These are phyloP conservation scores for Knoxia roxburghii DNA, from an alignment of 257 asterid genomes.

Conservation along the genomic window DNA sequence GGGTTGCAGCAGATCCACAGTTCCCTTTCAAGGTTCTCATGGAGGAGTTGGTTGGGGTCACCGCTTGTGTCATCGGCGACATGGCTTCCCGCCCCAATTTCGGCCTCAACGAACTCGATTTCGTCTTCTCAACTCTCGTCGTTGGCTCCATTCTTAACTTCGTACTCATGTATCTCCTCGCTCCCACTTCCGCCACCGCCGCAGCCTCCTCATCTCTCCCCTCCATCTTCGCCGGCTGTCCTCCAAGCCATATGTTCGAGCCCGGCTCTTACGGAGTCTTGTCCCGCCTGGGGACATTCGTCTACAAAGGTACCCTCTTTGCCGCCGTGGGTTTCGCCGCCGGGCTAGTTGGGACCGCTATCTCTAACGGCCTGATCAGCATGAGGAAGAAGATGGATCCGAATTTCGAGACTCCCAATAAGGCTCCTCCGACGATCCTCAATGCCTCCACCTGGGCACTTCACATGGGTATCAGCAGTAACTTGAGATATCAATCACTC, in stretches of 20 bases:
- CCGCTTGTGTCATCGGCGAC: constrained; percentile 78
- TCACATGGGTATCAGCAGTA: constrained; percentile 88
- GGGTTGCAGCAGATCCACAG: constrained; percentile 89
- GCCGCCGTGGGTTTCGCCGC: constrained; percentile 83
- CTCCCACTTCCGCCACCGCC: constrained; percentile 62
- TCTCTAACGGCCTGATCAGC: constrained; percentile 72
- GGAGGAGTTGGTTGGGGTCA: constrained; percentile 92
- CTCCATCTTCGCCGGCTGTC: constrained; percentile 58
- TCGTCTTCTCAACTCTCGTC: constrained; percentile 81
- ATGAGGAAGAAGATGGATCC: constrained; percentile 87
- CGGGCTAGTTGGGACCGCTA: constrained; percentile 77
- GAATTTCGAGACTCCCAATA: constrained; percentile 72
- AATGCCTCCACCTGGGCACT: constrained; percentile 83
- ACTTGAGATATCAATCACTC: constrained; percentile 76
- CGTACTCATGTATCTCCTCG: constrained; percentile 77
- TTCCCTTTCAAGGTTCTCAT: constrained; percentile 87
- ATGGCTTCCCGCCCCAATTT: constrained; percentile 93
- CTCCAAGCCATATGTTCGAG: constrained; percentile 86
- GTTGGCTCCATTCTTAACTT: constrained; percentile 80
- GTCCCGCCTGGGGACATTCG: constrained; percentile 65
- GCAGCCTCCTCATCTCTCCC: constrained; percentile 46
- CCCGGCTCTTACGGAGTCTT: constrained; percentile 55
- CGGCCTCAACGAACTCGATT: constrained; percentile 88
- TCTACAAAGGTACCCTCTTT: constrained; percentile 69
- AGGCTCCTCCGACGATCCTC: constrained; percentile 64